Base-by-base conservation (phyloP, 2,329 filamentous ascomycete genomes). In the Exophiala spinifera region DNA sequence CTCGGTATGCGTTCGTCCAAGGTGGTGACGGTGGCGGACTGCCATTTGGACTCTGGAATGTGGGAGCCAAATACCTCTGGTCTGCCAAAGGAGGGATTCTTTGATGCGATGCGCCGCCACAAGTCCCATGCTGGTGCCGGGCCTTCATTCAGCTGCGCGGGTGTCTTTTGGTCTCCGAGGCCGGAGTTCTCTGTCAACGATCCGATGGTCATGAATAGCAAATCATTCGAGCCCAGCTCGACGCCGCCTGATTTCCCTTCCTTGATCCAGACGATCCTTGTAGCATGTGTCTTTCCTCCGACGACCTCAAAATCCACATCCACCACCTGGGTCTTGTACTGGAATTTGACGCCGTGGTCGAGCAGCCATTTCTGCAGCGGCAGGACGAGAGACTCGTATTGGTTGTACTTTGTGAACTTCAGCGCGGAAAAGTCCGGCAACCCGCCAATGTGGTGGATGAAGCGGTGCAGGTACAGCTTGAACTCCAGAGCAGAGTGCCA, bases 51-150 rank as follows among this genome's bases (percentile, higher is more conserved):
- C 43, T 74, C 67, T 1, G 61, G 44, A 19, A 69, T 60, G 20
- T 71, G 65, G 1, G 64, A 68, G 53, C 69, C 70, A 60, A 77
- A 77, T 43, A 71, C 73, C 28, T 72, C 68, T 0, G 74, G 70
- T 44, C 70, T 69, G 23, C 72, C 71, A 53, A 74, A 70, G 0
- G 65, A 64, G 8, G 66, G 51, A 50, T 67, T 59, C 51, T 71
- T 70, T 10, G 67, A 68, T 1, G 69, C 66, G 8, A 75, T 63
- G n/a, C 70, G 66, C 2, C 67, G 59, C 74, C 74, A 76, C 3
- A 76, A 63, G 3, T 68, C 64, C 73, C 73, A 76, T 11, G 70
- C 69, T 17, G 70, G 70, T 44, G 72, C 71, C 0, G 69, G 66
- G 13, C 69, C 66, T 8, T 67, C 61, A 70, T 60, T 21, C 61